Percentiles rank a stretch among this genome's conserved stretches.
Conservation (phyloP, 352 stramenopile genomes). For the Phytophthora litchii region DNA sequence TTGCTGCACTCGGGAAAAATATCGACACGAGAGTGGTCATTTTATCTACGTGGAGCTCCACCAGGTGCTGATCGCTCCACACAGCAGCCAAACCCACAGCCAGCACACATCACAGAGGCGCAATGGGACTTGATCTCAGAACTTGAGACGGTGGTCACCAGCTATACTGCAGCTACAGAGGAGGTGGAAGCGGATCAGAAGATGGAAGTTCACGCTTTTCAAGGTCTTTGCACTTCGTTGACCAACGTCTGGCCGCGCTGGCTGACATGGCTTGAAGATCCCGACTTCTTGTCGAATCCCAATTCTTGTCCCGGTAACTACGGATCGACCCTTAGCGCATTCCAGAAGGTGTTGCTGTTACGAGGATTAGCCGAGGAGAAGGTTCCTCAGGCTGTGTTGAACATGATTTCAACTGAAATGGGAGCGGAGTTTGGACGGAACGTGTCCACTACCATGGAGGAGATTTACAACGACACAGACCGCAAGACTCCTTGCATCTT, state of each 20-base stretch:
- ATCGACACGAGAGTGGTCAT: slow-evolving; percentile 80
- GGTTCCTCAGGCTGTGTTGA: slow-evolving; percentile 81
- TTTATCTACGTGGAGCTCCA: slow-evolving; percentile 85
- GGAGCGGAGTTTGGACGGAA: slow-evolving; percentile 87
- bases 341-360: slow-evolving; percentile 81
- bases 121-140: slow-evolving; percentile 89
- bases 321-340: slow-evolving; percentile 51
- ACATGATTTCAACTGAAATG: slow-evolving; percentile 89
- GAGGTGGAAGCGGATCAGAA: slow-evolving; percentile 1
- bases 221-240: slow-evolving; percentile 72
- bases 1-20: slow-evolving; percentile 83
- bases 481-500: slow-evolving; percentile 94
- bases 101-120: slow-evolving; percentile 63
- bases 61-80: slow-evolving; percentile 24
- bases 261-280: slow-evolving; percentile 61
- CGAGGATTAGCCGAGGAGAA: slow-evolving; percentile 90
- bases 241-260: slow-evolving; percentile 61
- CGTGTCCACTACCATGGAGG: slow-evolving; percentile 89
- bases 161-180: slow-evolving; percentile 15
- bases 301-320: slow-evolving; percentile 52
- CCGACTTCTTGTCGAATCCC: slow-evolving; percentile 42
- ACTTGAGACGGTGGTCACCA: slow-evolving; percentile 65
- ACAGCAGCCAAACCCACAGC: slow-evolving; percentile 61
- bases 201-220: slow-evolving; percentile 46
- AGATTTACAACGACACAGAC: slow-evolving; percentile 93